phyloP scores from a whole-genome alignment of 164 flowering plant species.

The Houttuynia cordata region DNA sequence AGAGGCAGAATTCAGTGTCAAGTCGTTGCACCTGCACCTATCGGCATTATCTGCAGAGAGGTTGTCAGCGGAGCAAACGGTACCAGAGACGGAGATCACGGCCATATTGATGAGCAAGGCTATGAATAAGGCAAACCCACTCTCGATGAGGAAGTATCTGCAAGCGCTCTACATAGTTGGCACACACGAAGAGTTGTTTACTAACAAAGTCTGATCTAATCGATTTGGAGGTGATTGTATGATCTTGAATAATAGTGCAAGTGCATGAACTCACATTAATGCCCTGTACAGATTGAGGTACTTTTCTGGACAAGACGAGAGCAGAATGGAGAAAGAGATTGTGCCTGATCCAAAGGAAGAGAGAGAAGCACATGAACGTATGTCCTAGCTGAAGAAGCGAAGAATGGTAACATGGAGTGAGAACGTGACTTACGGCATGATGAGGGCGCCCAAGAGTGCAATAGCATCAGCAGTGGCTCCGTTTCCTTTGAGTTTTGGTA shows the following conservation, averaged over 20 bases:
- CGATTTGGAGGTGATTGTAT: no score
- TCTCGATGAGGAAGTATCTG: slow-evolving; percentile 62
- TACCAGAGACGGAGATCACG: slow-evolving; percentile 57
- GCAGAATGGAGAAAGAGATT: slow-evolving; percentile 91
- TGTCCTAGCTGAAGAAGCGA: background rate
- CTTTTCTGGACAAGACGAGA: slow-evolving; percentile 76
- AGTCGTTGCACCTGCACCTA: slow-evolving; percentile 47
- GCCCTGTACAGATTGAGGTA: slow-evolving; percentile 53
- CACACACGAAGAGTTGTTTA: background rate
- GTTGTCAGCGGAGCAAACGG: slow-evolving; percentile 39
- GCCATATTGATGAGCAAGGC: slow-evolving; percentile 77
- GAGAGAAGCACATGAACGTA: background rate
- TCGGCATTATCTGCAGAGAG: slow-evolving; percentile 18
- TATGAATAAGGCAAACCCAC: slow-evolving; percentile 64
- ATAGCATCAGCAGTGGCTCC: slow-evolving; percentile 87
- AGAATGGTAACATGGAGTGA: background rate
- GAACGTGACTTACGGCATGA: slow-evolving; percentile 94
- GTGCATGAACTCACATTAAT: slow-evolving; percentile 51
- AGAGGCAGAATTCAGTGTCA: slow-evolving; percentile 66
- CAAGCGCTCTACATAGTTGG: slow-evolving; percentile 48
- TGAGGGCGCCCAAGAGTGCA: slow-evolving; percentile 82
- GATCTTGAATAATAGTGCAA: no score
- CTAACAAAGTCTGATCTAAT: no score
- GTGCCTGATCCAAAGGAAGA: slow-evolving; percentile 35
- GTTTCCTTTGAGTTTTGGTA: slow-evolving; percentile 63